phyloP scores from a whole-genome alignment of 345 rosid species.

The Melaleuca alternifolia region DNA sequence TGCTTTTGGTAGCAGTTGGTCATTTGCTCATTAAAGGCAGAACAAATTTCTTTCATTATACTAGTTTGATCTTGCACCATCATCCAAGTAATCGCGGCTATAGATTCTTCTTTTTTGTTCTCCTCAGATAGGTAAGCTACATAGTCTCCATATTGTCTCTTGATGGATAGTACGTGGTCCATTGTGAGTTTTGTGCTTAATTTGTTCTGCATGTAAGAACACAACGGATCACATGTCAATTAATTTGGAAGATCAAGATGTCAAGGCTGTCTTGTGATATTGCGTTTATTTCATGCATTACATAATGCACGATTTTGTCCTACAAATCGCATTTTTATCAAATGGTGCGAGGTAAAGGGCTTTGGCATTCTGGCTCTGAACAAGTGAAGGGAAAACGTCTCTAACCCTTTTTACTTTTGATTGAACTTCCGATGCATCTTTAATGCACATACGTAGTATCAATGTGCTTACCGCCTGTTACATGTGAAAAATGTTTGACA shows the following conservation, averaged over 20 bases:
- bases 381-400: background rate
- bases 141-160: background rate
- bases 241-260: background rate
- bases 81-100: background rate
- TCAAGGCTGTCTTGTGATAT: background rate
- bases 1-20: background rate
- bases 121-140: background rate
- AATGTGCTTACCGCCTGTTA: background rate
- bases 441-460: background rate
- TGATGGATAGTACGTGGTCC: background rate
- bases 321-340: background rate
- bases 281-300: background rate
- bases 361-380: background rate
- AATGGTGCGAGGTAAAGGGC: background rate
- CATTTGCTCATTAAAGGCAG: background rate
- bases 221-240: background rate
- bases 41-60: background rate
- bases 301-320: background rate
- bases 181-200: background rate
- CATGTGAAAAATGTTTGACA: conserved; percentile 9
- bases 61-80: background rate
- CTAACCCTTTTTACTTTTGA: background rate
- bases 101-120: background rate
- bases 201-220: background rate
- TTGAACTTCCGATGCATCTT: background rate